Evolutionary conservation across 352 stramenopile genomes (phyloP), one percentile per base, ranked within the genome.

Genomic region (Pythium angustatum): DNA sequence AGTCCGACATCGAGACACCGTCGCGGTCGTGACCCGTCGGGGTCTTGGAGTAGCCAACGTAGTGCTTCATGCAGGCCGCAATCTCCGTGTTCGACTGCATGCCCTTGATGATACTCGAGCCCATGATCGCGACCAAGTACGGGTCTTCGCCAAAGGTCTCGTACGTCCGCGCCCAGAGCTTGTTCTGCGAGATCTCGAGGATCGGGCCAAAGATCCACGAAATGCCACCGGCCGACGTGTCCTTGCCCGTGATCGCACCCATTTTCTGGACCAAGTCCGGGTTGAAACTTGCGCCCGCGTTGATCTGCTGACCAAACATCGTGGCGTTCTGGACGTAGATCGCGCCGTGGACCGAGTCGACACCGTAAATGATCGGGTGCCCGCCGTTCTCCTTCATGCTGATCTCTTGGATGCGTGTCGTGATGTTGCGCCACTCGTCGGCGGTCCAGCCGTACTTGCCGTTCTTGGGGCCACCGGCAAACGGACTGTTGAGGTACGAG

Each of bases 101-200:
- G 7, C 73, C 85, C 28, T 68, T 47, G 49, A 90, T 81, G 62
- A 91, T 76, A 12, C 41, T 50, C 12, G 30, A 27, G 11, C 67
- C 85, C 77, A 94, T 86, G 21, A 73, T 40, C 2, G 73, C 67
- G 3, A 86, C 81, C 10, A 94, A 21, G 44, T 76, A 68, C 19
- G 81, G 81, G 72, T 94, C 85, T 71, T 94, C 86, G 12, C 88
- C 87, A 78, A 96, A 96, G 1, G 85, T 96, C 71, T 96, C 88
- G 53, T 78, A 93, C 12, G 88, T 80, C 21, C 87, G 73, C 8
- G 77, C 52, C 87, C 87, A 96, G 26, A 82, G 62, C 22, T 72
- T 68, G 58, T 78, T 70, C 30, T 87, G 79, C 45, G 87, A 75
- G 58, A 87, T 80, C 28, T 83, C 83, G 24, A 96, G 57, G n/a